Evolutionary conservation across 2,329 filamentous ascomycete genomes (phyloP).

Genomic region (Aspergillus texensis): DNA sequence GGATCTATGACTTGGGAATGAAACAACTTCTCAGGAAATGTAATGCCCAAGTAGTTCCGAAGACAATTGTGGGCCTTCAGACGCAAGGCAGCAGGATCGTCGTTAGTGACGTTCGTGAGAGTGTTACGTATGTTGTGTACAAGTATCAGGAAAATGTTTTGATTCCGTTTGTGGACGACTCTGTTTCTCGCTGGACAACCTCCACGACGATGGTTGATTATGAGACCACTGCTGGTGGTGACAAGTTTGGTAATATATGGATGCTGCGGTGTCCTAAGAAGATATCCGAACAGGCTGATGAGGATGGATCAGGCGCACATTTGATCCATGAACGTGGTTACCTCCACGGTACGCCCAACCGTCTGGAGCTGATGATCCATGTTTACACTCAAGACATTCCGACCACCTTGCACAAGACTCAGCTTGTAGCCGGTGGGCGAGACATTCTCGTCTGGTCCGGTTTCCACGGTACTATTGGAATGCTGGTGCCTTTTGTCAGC

Average conservation of each 20-base stretch:
- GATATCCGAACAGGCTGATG: conserved; percentile 85
- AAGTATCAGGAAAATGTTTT: conserved; percentile 89
- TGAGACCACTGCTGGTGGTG: conserved; percentile 89
- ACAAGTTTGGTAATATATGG: conserved; percentile 98
- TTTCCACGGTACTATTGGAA: conserved; percentile 89
- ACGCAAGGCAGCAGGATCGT: conserved; percentile 90
- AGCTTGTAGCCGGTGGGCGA: conserved; percentile 85
- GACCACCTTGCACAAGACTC: conserved; percentile 84
- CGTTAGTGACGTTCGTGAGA: conserved; percentile 90
- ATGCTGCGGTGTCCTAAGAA: conserved; percentile 85
- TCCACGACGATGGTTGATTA: conserved; percentile 95
- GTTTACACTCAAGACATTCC: conserved; percentile 92
- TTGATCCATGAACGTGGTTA: conserved; percentile 89
- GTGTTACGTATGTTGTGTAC: conserved; percentile 89
- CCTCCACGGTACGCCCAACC: conserved; percentile 83
- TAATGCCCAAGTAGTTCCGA: conserved; percentile 75
- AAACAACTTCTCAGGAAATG: conserved; percentile 90
- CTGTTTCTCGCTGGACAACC: conserved; percentile 85
- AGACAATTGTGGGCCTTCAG: conserved; percentile 84
- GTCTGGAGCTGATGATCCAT: conserved; percentile 82
- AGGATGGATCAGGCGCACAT: conserved; percentile 86
- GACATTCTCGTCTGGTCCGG: conserved; percentile 93
- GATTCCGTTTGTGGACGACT: conserved; percentile 92
- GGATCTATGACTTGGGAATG: conserved; percentile 91
- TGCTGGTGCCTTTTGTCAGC: conserved; percentile 86